These are phyloP conservation scores for Ascochyta clinopodiicola DNA, from an alignment of 2,329 filamentous ascomycete species.

Conservation along the genomic window DNA sequence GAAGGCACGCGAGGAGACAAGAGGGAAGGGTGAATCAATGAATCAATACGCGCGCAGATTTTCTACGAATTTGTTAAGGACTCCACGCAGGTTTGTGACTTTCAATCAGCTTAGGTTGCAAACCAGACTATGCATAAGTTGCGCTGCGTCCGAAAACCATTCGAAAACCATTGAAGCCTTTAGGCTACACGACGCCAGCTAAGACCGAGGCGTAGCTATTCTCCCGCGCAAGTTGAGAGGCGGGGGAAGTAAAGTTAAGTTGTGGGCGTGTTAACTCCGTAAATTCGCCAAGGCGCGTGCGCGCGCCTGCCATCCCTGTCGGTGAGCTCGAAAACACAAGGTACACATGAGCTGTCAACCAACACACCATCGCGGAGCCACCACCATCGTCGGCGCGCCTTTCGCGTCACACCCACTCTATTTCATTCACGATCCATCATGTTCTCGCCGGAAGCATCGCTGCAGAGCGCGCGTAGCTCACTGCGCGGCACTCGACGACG, in stretches of 20 bases:
- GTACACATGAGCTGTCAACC: conserved; percentile 14
- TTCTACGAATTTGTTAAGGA: neutral
- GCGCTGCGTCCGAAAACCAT: neutral
- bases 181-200: neutral
- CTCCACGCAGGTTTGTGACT: neutral
- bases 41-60: neutral
- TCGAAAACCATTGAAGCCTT: neutral
- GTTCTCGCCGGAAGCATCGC: conserved; percentile 49
- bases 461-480: conserved; percentile 47
- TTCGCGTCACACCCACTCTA: conserved; percentile 6
- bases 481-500: conserved; percentile 55
- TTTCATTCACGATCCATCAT: conserved; percentile 29
- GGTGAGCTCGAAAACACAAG: conserved; percentile 18
- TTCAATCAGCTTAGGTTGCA: neutral
- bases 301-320: conserved; percentile 17
- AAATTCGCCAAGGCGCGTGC: conserved; percentile 15
- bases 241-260: neutral
- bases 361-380: conserved; percentile 9
- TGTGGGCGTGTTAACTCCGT: conserved; percentile 12
- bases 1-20: neutral
- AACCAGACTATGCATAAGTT: neutral
- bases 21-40: neutral
- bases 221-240: neutral
- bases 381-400: conserved; percentile 18
- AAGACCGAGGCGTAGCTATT: neutral